Conservation (phyloP, 306 rosid species). For the Quercus engelmannii region DNA sequence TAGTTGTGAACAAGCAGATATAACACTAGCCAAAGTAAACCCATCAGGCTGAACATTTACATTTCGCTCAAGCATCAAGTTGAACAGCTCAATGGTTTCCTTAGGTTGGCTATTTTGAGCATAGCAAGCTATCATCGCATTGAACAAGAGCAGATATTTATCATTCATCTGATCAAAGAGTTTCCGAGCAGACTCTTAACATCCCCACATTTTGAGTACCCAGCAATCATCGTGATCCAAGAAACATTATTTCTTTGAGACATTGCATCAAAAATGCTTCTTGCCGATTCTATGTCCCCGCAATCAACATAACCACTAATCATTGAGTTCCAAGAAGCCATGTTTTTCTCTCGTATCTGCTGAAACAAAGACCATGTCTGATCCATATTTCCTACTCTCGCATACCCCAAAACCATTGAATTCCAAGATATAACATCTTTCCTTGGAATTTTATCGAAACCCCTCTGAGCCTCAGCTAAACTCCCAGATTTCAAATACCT, state of each 20-base stretch:
- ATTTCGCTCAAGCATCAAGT: conserved; percentile 43
- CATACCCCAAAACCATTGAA: conserved; percentile 61
- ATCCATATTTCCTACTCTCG: conserved; percentile 49
- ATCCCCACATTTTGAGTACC: conserved; percentile 64
- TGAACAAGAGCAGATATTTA: conserved; percentile 42
- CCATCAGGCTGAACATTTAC: conserved; percentile 49
- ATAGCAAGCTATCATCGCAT: conserved; percentile 71
- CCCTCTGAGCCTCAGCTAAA: conserved; percentile 36
- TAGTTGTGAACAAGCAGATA: conserved; percentile 73
- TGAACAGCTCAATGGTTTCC: conserved; percentile 62
- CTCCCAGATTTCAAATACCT: conserved; percentile 54
- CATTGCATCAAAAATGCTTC: conserved; percentile 51
- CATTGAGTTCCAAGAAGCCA: conserved; percentile 70
- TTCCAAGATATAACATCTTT: conserved; percentile 76
- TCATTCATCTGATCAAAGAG: conserved; percentile 50
- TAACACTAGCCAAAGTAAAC: conserved; percentile 60
- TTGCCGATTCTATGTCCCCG: conserved; percentile 46
- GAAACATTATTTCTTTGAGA: conserved; percentile 50
- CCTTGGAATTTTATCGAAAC: conserved; percentile 51
- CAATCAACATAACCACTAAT: conserved; percentile 52
- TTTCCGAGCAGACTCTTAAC: conserved; percentile 46
- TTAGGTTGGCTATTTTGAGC: conserved; percentile 66
- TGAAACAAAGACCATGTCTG: conserved; percentile 47
- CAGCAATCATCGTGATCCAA: conserved; percentile 59
- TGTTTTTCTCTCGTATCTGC: conserved; percentile 52